These are phyloP conservation scores for Aureococcus anophagefferens DNA, from an alignment of 108 stramenopile species.

Conservation along the genomic window DNA sequence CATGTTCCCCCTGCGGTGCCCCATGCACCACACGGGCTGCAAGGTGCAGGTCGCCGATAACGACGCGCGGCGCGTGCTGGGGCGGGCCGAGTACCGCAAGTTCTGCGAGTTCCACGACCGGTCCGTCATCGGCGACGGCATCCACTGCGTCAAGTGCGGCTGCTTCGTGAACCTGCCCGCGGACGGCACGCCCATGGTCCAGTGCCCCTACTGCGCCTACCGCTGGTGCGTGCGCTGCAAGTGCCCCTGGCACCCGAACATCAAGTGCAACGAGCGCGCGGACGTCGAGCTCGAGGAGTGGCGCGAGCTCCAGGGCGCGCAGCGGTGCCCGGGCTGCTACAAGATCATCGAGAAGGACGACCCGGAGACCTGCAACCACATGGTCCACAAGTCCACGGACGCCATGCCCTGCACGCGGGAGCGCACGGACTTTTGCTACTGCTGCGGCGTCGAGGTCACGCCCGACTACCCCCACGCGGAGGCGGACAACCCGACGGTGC, in stretches of 20 bases:
- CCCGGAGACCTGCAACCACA: slow-evolving; percentile 21
- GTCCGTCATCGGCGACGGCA: slow-evolving; percentile 16
- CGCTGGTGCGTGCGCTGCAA: slow-evolving; percentile 18
- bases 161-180: slow-evolving; percentile 13
- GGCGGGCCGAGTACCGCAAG: slow-evolving; percentile 1
- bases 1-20: slow-evolving; percentile 23
- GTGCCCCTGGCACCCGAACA: slow-evolving; percentile 13
- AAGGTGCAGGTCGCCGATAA: neutral
- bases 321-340: slow-evolving; percentile 13
- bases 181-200: slow-evolving; percentile 4
- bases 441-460: slow-evolving; percentile 6
- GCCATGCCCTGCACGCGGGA: slow-evolving; percentile 16
- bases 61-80: slow-evolving; percentile 6
- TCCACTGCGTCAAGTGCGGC: slow-evolving; percentile 2
- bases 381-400: slow-evolving; percentile 23
- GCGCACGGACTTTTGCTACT: slow-evolving; percentile 25
- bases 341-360: slow-evolving; percentile 26
- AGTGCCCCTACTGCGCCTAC: slow-evolving; percentile 21
- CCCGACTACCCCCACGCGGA: slow-evolving; percentile 16
- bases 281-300: slow-evolving; percentile 20
- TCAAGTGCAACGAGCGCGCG: slow-evolving; percentile 3
- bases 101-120: slow-evolving; percentile 13
- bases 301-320: slow-evolving; percentile 8
- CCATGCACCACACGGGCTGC: slow-evolving; percentile 12
- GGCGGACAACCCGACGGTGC: neutral